Evolutionary conservation across 108 stramenopile genomes (phyloP), one percentile per base, ranked within the genome.

Genomic region (Ochromonas danica): DNA sequence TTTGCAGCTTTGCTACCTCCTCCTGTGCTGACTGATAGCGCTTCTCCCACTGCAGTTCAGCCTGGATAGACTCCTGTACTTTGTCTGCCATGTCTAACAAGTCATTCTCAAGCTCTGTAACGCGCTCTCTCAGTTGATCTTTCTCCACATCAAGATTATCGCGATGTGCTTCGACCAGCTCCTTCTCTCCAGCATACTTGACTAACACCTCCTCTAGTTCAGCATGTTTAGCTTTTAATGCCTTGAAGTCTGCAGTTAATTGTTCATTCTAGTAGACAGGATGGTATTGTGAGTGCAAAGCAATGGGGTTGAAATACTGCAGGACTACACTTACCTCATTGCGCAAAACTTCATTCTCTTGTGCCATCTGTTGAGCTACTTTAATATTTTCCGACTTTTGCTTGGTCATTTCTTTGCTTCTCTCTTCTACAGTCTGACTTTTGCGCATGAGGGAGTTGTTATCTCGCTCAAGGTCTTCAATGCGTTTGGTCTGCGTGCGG

Each of bases 281-380:
- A 28, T 14, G 25, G 30, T 14, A 28, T 10, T 10, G 6, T 14
- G 6, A 6, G 35, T 6, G 17, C 3, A 35, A 67, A 67, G 31
- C 63, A 67, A 31, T 67, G 63, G 10, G 3, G 31, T 67, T 67
- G 3, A 33, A 28, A 67, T 3, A 67, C 25, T 35, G 3, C 63
- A 6, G 63, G 31, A 28, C 33, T 67, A 67, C 25, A 67, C 6
- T 67, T 67, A 67, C 63, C 63, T 67, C 63, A 6, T 67, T 25
- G 14, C 17, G 31, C 25, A 67, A 25, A 6, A 10, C 63, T 33
- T 22, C 31, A 36, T 67, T 67, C 31, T 67, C 63, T 31, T 31
- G 3, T 10, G 31, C 25, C 10, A 67, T 6, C 31, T 33, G 63
- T 67, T 67, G 17, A 36, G 63, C 31, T 10, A 67, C 33, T 67